Evolutionary conservation across 83 land plant species (phyloP), one percentile per base, ranked within the genome.

Genomic region (Thuja plicata): DNA sequence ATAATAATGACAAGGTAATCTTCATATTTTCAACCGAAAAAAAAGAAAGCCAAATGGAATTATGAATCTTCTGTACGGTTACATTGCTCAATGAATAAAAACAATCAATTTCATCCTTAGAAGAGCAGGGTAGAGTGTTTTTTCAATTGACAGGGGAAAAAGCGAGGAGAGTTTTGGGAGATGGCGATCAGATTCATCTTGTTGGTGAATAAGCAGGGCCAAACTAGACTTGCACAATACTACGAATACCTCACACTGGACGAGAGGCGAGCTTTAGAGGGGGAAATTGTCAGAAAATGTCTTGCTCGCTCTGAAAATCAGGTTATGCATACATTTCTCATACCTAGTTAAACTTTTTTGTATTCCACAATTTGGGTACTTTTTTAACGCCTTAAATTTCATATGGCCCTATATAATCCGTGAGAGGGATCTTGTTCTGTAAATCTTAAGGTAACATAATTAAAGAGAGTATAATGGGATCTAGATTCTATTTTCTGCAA

Each of bases 121-220:
- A 54, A 54, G 0, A 13, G 17, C 55, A 54, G 19, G 19, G 45
- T 43, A 15, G 57, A 54, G 57, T 16, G 16, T 2, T 54, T 54
- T 54, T 54, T 13, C 3, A 3, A 15, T 15, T 54, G 57, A 19
- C 27, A 62, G 27, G 71, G 8, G 7, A 24, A 8, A 66, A 66
- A 66, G 30, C n/a, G 1, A 8, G 73, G 73, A 66, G 32, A 62
- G 70, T 37, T 80, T 79, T 37, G 21, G 88, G 57, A 78, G 84
- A 98, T 98, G 99, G 93, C 96, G 90, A 98, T 98, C 92, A 87
- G 99, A 90, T 98, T 98, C 90, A 89, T 98, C 54, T 89, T 98
- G 90, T 89, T 98, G 94, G 99, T 98, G 94, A 98, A 98, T 94
- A 98, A 97, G 95, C 99, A 98, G 91, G 99, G 99, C 62, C 99